phyloP scores from a whole-genome alignment of 371 early-diverging fungal species.

The Apophysomyces trapeziformis region DNA sequence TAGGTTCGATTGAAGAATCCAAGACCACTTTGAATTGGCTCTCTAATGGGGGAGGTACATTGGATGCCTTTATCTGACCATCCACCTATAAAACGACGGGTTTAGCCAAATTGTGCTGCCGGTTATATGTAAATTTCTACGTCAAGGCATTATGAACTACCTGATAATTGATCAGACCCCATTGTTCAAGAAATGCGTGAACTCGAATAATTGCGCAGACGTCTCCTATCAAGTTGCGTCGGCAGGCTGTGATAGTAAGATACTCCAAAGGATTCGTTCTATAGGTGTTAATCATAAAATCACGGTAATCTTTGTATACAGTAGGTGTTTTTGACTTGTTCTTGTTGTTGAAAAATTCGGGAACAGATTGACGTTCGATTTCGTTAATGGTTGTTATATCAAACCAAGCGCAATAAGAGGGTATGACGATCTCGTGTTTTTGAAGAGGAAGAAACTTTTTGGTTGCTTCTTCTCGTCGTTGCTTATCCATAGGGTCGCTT shows the following conservation, averaged over 20 bases:
- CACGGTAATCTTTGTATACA: conserved; percentile 94
- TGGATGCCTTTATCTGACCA: conserved; percentile 84
- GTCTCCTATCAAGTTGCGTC: conserved; percentile 95
- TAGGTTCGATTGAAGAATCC: conserved; percentile 18
- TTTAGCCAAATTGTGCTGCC: conserved; percentile 61
- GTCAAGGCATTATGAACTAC: conserved; percentile 53
- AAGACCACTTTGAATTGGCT: conserved; percentile 74
- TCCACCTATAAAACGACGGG: conserved; percentile 76
- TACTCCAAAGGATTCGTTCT: conserved; percentile 94
- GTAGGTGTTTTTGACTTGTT: conserved; percentile 92
- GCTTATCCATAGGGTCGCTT: conserved; percentile 38
- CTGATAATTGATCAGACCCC: conserved; percentile 99
- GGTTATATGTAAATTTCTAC: too few species aligned
- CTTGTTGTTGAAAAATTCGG: conserved; percentile 93
- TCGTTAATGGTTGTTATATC: conserved; percentile 78
- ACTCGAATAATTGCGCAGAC: conserved; percentile 97
- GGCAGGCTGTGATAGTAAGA: conserved; percentile 95
- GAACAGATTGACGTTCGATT: conserved; percentile 89
- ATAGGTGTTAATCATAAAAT: conserved; percentile 97
- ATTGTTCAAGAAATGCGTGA: conserved; percentile 98
- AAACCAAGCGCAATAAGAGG: conserved; percentile 97
- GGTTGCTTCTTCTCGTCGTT: conserved; percentile 63
- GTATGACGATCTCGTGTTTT: conserved; percentile 83
- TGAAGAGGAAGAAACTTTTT: conserved; percentile 72
- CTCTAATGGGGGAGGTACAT: conserved; percentile 86